phyloP scores from a whole-genome alignment of 441 rosid species.

The Mallotus repandus region DNA sequence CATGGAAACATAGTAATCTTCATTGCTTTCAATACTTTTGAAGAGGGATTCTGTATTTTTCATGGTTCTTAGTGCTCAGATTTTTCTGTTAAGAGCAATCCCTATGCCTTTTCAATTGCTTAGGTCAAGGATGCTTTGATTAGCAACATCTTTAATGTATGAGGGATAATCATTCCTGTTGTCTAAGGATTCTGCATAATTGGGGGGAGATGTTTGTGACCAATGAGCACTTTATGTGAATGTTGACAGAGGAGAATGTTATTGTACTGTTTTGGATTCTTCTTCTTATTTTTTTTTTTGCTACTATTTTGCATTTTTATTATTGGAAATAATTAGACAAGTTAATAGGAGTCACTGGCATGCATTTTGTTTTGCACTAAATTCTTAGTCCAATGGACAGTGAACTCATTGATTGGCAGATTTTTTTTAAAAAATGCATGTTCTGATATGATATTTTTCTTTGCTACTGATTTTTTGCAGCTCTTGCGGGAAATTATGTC shows the following conservation, averaged over 20 bases:
- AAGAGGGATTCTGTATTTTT: neutral
- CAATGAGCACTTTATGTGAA: neutral
- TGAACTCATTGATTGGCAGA: neutral
- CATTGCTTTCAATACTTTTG: neutral
- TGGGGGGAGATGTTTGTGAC: neutral
- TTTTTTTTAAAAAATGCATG: neutral
- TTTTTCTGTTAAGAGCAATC: neutral
- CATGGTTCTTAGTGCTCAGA: neutral
- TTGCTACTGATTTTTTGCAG: conserved; percentile 47
- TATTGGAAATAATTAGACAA: neutral
- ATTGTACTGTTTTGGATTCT: neutral
- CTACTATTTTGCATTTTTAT: neutral
- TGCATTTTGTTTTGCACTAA: neutral
- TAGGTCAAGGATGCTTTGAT: neutral
- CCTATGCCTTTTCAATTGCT: neutral
- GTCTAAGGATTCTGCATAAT: neutral
- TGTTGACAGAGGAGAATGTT: conserved; percentile 1
- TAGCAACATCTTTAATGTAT: neutral
- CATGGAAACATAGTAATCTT: neutral
- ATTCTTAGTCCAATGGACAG: conserved; percentile 6
- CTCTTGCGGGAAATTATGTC: conserved; percentile 90
- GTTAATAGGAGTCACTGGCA: neutral
- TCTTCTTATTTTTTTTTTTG: neutral
- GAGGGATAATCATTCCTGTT: neutral
- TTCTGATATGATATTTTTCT: conserved; percentile 15